Percentiles rank a stretch among this genome's conserved stretches.
These are phyloP conservation scores for Naumovozyma castellii DNA, from an alignment of 805 yeast species.

Conservation along the genomic window DNA sequence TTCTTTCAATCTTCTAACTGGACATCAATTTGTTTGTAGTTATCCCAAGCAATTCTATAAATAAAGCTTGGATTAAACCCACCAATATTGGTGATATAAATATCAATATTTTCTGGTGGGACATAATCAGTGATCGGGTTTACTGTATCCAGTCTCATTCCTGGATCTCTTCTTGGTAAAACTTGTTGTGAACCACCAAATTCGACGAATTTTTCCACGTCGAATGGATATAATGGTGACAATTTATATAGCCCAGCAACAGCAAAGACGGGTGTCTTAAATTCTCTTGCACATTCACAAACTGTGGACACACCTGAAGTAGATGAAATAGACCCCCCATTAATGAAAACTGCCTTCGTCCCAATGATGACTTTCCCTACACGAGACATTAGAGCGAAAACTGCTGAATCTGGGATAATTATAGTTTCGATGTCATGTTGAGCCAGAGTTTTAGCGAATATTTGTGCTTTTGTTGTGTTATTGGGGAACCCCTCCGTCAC, in stretches of 20 bases:
- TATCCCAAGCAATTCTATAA: slow-evolving; percentile 89
- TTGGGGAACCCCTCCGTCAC: slow-evolving; percentile 92
- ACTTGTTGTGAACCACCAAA: slow-evolving; percentile 65
- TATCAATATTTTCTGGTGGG: slow-evolving; percentile 88
- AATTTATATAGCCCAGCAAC: slow-evolving; percentile 90
- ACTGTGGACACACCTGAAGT: slow-evolving; percentile 88
- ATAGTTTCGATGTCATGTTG: slow-evolving; percentile 83
- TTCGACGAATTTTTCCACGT: slow-evolving; percentile 72
- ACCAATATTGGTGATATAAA: slow-evolving; percentile 89
- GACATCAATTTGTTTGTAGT: slow-evolving; percentile 80
- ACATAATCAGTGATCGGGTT: slow-evolving; percentile 88
- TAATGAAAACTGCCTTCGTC: slow-evolving; percentile 84
- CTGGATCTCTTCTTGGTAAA: slow-evolving; percentile 52
- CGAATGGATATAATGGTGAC: slow-evolving; percentile 87
- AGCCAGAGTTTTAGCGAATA: slow-evolving; percentile 69
- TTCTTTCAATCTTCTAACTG: slow-evolving; percentile 39
- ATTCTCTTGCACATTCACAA: slow-evolving; percentile 92
- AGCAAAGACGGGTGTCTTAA: slow-evolving; percentile 91
- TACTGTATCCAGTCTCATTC: slow-evolving; percentile 37
- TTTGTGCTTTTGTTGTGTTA: slow-evolving; percentile 65
- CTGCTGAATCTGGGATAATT: slow-evolving; percentile 85
- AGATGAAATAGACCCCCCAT: slow-evolving; percentile 86
- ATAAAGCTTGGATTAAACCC: slow-evolving; percentile 95
- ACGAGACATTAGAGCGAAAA: slow-evolving; percentile 91
- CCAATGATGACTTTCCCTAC: slow-evolving; percentile 95